Base-by-base conservation (phyloP, 768 basidiomycete species). In the Crucibulum laeve region DNA sequence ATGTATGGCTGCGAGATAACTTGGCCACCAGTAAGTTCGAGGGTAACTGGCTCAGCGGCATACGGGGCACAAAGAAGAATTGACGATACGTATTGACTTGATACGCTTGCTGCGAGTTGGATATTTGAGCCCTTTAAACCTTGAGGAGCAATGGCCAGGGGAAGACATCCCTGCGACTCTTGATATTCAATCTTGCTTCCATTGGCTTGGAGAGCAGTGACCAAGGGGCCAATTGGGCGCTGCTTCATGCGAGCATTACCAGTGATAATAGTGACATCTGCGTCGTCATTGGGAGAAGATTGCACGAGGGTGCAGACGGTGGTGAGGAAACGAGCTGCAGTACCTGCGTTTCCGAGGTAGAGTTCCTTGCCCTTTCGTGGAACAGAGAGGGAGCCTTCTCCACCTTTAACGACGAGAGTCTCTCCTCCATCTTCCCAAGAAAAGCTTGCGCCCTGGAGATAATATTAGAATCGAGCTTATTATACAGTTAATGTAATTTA, bases 241-340 rank as follows among this genome's bases (percentile, higher is more conserved):
- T 98, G 92, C 67, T 97, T 98, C 96, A 98, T 99, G 46, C 95
- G 82, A 0, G 94, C 91, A 53, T 99, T 99, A 37, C 96, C 96
- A 7, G 96, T 98, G 62, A 98, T 87, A 62, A 89, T 64, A 14
- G 94, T 96, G 19, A 67, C 67, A 38, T 73, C 64, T 19, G 65
- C 55, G 4, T 62, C 61, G 33, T 68, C 65, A 3, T 62, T 51
- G 4, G 67, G 53, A 1, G 70, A 61, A 19, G 57, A 47, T 44
- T 80, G 79, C 3, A 91, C 91, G 42, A 98, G 80, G 0, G 94
- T 85, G 64, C 94, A 97, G 39, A 99, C 92, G 1, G 94, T 91
- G 5, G 96, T 90, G 43, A 99, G 77, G 82, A 99, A 97, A 25
- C 96, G 90, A 8, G 93, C 91, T 18, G 96, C 95, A 3, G 96